phyloP scores from a whole-genome alignment of 192 early-diverging fungal genomes.

The Backusella mclennaniae region DNA sequence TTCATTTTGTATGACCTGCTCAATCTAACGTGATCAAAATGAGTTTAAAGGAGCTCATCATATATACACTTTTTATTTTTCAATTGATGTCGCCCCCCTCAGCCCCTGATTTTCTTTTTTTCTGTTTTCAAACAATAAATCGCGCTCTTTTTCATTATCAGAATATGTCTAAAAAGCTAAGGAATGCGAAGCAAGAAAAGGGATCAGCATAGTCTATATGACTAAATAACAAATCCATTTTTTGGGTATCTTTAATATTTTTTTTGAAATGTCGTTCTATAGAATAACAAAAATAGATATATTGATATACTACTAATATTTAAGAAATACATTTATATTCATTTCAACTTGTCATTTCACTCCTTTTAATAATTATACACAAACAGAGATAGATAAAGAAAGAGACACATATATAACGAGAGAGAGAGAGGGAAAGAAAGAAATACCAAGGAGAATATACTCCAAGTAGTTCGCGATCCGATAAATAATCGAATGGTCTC shows the following conservation, averaged over 20 bases:
- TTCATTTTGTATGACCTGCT: neutral
- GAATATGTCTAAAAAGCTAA: neutral
- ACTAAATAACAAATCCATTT: neutral
- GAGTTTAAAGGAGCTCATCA: neutral
- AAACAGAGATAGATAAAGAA: neutral
- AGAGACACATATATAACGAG: neutral
- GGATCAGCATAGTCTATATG: neutral
- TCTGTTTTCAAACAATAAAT: neutral
- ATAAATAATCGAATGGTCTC: neutral
- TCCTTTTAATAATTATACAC: neutral
- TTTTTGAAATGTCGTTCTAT: neutral
- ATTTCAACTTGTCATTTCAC: neutral
- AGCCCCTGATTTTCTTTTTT: neutral
- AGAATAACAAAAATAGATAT: neutral
- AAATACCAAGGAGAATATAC: neutral
- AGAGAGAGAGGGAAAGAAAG: neutral
- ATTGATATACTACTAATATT: neutral
- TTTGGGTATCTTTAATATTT: neutral
- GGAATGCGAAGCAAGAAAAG: neutral
- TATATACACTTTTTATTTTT: neutral
- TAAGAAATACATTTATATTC: neutral
- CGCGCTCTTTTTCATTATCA: conserved; percentile 13
- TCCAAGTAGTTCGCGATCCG: neutral
- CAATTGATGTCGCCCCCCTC: neutral
- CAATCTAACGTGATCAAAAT: neutral